Evolutionary conservation across 2,329 filamentous ascomycete species (phyloP).

Genomic region (Metarhizium brunneum): DNA sequence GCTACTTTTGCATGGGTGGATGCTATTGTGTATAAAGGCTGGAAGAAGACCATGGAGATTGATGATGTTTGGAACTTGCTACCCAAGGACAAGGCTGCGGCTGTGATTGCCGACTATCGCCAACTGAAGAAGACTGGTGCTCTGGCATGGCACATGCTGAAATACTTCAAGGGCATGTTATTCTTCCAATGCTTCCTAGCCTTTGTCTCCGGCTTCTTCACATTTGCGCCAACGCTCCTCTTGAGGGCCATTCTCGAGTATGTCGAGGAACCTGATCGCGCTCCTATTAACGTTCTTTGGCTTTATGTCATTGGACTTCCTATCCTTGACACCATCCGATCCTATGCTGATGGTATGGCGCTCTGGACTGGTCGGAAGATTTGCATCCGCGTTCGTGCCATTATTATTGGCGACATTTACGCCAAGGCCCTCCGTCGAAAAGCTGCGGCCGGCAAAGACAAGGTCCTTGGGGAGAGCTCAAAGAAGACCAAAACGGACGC

Average conservation of each 20-base stretch:
- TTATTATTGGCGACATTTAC: constrained; percentile 96
- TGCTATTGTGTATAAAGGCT: constrained; percentile 79
- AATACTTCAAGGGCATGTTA: constrained; percentile 72
- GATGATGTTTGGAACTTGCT: constrained; percentile 86
- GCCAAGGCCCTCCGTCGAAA: constrained; percentile 89
- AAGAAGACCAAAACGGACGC: constrained; percentile 27
- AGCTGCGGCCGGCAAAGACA: constrained; percentile 69
- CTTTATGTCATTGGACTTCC: constrained; percentile 89
- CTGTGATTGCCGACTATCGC: constrained; percentile 73
- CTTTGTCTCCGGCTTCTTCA: constrained; percentile 68
- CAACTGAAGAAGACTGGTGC: constrained; percentile 74
- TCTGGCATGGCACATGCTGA: constrained; percentile 70
- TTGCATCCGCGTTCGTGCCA: constrained; percentile 84
- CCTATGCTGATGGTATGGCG: constrained; percentile 74
- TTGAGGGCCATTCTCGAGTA: constrained; percentile 89
- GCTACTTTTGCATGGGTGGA: constrained; percentile 90
- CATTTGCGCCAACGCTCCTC: constrained; percentile 84
- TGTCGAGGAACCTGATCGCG: constrained; percentile 70
- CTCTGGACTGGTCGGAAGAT: constrained; percentile 92
- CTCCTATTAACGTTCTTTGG: constrained; percentile 84
- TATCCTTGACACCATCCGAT: constrained; percentile 70
- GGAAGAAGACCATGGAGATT: constrained; percentile 74
- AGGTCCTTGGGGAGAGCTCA: constrained; percentile 45
- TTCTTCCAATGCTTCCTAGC: constrained; percentile 75
- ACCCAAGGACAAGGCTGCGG: constrained; percentile 77